Percentiles rank a stretch among this genome's conserved stretches.
Conservation (phyloP, 75 land plant species). For the Selaginella moellendorffii region DNA sequence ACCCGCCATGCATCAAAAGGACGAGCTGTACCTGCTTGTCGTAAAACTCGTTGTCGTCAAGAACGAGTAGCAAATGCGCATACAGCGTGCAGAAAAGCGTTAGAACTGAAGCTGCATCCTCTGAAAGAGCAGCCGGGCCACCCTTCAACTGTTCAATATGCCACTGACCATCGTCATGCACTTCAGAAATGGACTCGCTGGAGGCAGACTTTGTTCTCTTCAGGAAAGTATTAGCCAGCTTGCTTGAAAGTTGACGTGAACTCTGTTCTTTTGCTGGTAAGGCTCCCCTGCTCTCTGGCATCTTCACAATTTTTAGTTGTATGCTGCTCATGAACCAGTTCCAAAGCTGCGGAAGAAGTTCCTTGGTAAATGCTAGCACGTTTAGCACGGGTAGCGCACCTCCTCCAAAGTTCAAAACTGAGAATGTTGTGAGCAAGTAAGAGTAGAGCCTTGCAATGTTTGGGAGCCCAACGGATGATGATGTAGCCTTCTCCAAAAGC, state of each 20-base stretch:
- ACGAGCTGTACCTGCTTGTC: slow-evolving; percentile 51
- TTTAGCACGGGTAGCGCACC: slow-evolving; percentile 65
- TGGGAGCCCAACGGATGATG: too few species aligned
- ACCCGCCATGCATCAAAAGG: not conserved
- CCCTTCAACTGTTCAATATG: slow-evolving; percentile 37
- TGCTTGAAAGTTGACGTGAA: too few species aligned
- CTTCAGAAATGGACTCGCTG: too few species aligned
- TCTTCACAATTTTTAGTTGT: not conserved
- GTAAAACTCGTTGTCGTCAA: slow-evolving; percentile 91
- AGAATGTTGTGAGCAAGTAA: slow-evolving; percentile 43
- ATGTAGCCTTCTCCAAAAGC: slow-evolving; percentile 21
- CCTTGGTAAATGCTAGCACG: slow-evolving; percentile 67
- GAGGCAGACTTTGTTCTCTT: not conserved
- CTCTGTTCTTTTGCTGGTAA: too few species aligned
- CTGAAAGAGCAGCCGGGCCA: slow-evolving; percentile 49
- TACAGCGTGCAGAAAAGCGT: slow-evolving; percentile 74
- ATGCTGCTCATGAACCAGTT: slow-evolving; percentile 16
- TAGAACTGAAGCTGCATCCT: slow-evolving; percentile 46
- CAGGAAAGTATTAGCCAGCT: too few species aligned
- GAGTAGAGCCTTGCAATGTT: slow-evolving; percentile 51
- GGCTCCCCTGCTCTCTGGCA: too few species aligned
- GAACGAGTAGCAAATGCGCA: slow-evolving; percentile 67
- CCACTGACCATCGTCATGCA: too few species aligned
- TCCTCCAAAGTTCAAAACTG: slow-evolving; percentile 36
- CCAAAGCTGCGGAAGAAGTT: slow-evolving; percentile 56